A percentile compares a stretch with the other conserved stretches of the same genome.
phyloP scores from a whole-genome alignment of 2,329 filamentous ascomycete species.

The Colletotrichum falcatum region DNA sequence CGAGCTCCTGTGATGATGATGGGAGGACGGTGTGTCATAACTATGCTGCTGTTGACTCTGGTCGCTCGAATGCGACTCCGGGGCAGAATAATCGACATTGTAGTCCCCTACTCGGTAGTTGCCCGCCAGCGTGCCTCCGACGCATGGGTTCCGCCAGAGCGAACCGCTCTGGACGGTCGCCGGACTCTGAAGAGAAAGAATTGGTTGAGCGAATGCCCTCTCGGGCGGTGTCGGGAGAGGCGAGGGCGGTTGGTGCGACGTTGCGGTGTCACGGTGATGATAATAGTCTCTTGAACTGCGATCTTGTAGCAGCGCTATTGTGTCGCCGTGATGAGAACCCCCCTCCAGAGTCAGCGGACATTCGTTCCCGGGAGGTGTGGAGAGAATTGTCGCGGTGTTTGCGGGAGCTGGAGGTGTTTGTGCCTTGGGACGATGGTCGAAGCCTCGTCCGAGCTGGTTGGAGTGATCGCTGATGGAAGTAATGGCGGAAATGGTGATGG shows the following conservation, averaged over 20 bases:
- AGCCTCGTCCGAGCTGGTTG: conserved; percentile 5
- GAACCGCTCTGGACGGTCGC: conserved; percentile 79
- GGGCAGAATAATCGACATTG: conserved; percentile 80
- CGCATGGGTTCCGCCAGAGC: conserved; percentile 83
- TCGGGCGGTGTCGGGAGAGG: conserved; percentile 59
- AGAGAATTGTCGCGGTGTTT: conserved; percentile 39
- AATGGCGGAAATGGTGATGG: conserved; percentile 19
- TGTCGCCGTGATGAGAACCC: conserved; percentile 37
- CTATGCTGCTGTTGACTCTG: conserved; percentile 73
- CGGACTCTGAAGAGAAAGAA: conserved; percentile 71
- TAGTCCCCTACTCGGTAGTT: conserved; percentile 80
- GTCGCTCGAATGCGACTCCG: conserved; percentile 73
- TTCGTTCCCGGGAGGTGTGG: conserved; percentile 39
- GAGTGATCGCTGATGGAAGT: conserved; percentile 10
- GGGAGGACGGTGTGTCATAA: conserved; percentile 63
- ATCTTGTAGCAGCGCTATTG: conserved; percentile 36
- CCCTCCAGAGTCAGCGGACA: conserved; percentile 50
- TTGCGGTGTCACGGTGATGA: conserved; percentile 46
- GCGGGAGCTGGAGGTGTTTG: conserved; percentile 8
- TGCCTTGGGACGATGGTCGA: conserved; percentile 23
- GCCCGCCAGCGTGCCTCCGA: conserved; percentile 78
- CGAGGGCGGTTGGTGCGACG: conserved; percentile 38
- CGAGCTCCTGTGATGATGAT: conserved; percentile 56
- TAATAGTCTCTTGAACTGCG: conserved; percentile 38
- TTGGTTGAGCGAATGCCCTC: conserved; percentile 66